Conservation (phyloP, 1,139 yeast species). For the Entelexis sorbosivorans region DNA sequence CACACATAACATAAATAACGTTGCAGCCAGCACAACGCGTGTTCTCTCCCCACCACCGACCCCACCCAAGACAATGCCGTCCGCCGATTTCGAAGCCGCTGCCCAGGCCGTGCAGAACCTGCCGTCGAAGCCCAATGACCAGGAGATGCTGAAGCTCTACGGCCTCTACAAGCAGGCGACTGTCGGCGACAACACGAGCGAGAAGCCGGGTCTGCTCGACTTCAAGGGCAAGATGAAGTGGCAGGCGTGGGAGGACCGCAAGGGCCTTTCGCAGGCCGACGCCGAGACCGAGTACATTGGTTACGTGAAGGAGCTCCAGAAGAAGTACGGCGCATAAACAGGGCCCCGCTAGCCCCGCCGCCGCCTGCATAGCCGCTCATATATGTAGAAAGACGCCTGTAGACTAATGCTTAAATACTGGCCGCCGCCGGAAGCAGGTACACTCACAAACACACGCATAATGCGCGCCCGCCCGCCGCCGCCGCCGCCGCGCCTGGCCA, state of each 20-base stretch:
- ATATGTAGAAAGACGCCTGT: too few relatives aligned
- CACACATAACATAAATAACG: too few relatives aligned
- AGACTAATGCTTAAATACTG: too few relatives aligned
- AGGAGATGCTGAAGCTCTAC: conserved; percentile 67
- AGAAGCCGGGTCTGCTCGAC: conserved; percentile 78
- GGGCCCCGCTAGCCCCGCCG: too few relatives aligned
- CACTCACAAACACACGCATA: too few relatives aligned
- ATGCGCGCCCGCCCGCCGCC: too few relatives aligned
- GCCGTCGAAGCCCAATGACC: conserved; percentile 70
- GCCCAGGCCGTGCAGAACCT: conserved; percentile 66
- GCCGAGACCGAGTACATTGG: conserved; percentile 82
- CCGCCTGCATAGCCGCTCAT: too few relatives aligned
- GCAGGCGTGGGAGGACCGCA: conserved; percentile 87
- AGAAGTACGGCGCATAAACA: conserved; percentile 17
- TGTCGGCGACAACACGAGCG: conserved; percentile 76
- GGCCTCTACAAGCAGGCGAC: conserved; percentile 96
- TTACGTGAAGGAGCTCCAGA: conserved; percentile 41
- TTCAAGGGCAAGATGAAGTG: conserved; percentile 94
- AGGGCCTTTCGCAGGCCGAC: conserved; percentile 78
- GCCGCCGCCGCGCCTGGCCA: background rate
- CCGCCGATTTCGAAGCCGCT: conserved; percentile 27
- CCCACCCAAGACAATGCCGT: conserved; percentile 22
- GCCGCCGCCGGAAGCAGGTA: too few relatives aligned
- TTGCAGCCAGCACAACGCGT: background rate
- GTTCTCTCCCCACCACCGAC: background rate